Conservation (phyloP, 2,329 filamentous ascomycete genomes). For the Alternaria incomplexa region DNA sequence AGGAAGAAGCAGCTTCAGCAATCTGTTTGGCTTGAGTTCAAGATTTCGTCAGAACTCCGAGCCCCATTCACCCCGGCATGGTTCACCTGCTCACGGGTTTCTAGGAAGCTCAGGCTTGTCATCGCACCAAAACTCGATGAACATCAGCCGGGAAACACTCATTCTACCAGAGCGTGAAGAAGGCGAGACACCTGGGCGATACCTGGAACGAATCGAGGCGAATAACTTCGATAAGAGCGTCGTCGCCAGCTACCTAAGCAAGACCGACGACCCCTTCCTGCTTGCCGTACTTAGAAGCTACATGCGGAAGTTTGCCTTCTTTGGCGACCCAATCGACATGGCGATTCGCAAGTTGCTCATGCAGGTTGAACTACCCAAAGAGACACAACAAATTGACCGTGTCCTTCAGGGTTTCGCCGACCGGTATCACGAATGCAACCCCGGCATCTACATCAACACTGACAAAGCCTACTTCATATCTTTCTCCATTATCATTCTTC, state of each 20-base stretch:
- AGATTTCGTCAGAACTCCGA: conserved; percentile 85
- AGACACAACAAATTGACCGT: conserved; percentile 97
- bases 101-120: conserved; percentile 72
- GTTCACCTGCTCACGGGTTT: conserved; percentile 64
- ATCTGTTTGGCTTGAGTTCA: conserved; percentile 76
- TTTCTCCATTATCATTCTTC: conserved; percentile 93
- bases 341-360: conserved; percentile 92
- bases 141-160: conserved; percentile 72
- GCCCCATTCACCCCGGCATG: conserved; percentile 64
- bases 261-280: conserved; percentile 83
- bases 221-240: conserved; percentile 77
- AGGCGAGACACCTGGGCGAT: conserved; percentile 88
- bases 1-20: conserved; percentile 92
- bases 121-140: conserved; percentile 85
- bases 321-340: conserved; percentile 98
- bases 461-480: conserved; percentile 99
- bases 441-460: conserved; percentile 86
- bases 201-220: conserved; percentile 82
- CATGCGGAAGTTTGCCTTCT: conserved; percentile 94
- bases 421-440: conserved; percentile 97
- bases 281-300: conserved; percentile 87
- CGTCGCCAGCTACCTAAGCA: conserved; percentile 85
- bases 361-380: conserved; percentile 94
- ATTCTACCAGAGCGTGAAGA: conserved; percentile 80
- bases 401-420: conserved; percentile 94